Percentiles rank a stretch among this genome's conserved stretches.
These are phyloP conservation scores for Lachancea cidri DNA, from an alignment of 805 yeast species.

Conservation along the genomic window DNA sequence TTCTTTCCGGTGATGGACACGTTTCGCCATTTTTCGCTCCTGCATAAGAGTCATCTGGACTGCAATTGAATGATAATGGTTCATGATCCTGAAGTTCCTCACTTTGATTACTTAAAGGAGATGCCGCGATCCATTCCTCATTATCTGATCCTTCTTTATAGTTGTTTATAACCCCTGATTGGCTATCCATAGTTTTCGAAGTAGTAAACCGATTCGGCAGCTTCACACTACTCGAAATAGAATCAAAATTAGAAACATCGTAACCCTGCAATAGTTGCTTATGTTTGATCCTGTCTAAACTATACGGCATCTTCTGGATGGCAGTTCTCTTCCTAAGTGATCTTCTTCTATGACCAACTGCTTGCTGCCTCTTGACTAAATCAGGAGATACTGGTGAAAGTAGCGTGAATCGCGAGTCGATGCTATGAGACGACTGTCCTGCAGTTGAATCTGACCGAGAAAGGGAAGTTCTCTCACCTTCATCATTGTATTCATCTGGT, in stretches of 20 bases:
- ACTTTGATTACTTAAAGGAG: no score
- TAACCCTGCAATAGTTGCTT: conserved; percentile 28
- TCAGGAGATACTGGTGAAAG: background rate
- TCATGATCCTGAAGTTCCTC: no score
- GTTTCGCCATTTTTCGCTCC: no score
- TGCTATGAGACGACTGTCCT: background rate
- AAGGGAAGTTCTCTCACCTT: background rate
- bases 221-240: conserved; percentile 16
- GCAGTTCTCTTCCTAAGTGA: conserved; percentile 30
- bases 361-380: background rate
- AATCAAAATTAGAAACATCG: conserved; percentile 24
- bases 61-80: no score
- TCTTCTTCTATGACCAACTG: conserved; percentile 10
- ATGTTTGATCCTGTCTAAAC: conserved; percentile 31
- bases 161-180: no score
- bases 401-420: background rate
- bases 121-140: conserved; percentile 1
- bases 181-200: no score
- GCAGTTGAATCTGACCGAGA: background rate
- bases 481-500: background rate
- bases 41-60: no score
- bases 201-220: conserved; percentile 11
- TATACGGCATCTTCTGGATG: conserved; percentile 33
- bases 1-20: background rate
- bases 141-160: conserved; percentile 1